phyloP scores from a whole-genome alignment of 1,139 yeast genomes.

The Nadsonia commutata region DNA sequence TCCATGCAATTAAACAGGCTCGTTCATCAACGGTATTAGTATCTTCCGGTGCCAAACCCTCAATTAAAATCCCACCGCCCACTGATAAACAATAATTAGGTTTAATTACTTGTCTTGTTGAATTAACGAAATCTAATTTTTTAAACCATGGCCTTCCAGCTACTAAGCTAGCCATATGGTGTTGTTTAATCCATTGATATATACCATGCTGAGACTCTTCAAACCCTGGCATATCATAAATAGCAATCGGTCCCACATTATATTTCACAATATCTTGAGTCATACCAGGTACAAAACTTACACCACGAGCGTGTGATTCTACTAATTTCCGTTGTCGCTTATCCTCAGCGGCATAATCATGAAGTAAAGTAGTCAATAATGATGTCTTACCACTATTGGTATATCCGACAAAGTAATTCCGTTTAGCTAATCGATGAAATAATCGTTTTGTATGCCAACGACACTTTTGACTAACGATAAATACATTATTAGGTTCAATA shows the following conservation, averaged over 20 bases:
- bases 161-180: conserved; percentile 24
- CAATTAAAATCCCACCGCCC: conserved; percentile 47
- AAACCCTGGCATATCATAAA: conserved; percentile 49
- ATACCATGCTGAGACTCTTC: conserved; percentile 23
- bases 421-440: conserved; percentile 25
- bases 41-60: conserved; percentile 29
- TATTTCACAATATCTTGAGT: conserved; percentile 35
- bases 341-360: conserved; percentile 28
- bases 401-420: conserved; percentile 51
- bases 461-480: conserved; percentile 34
- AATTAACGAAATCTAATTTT: conserved; percentile 26
- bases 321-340: conserved; percentile 8
- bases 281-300: conserved; percentile 41
- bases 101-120: conserved; percentile 15
- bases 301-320: conserved; percentile 11
- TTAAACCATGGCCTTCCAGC: conserved; percentile 27
- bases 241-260: conserved; percentile 20
- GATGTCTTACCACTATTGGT: conserved; percentile 71
- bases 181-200: conserved; percentile 22
- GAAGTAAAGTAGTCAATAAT: conserved; percentile 25
- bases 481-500: conserved; percentile 32
- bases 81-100: conserved; percentile 35
- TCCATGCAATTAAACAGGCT: conserved; percentile 22
- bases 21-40: conserved; percentile 12
- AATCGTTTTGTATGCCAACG: conserved; percentile 38